Evolutionary conservation across 2,329 filamentous ascomycete genomes (phyloP).

Genomic region (Aspergillus tubingensis): DNA sequence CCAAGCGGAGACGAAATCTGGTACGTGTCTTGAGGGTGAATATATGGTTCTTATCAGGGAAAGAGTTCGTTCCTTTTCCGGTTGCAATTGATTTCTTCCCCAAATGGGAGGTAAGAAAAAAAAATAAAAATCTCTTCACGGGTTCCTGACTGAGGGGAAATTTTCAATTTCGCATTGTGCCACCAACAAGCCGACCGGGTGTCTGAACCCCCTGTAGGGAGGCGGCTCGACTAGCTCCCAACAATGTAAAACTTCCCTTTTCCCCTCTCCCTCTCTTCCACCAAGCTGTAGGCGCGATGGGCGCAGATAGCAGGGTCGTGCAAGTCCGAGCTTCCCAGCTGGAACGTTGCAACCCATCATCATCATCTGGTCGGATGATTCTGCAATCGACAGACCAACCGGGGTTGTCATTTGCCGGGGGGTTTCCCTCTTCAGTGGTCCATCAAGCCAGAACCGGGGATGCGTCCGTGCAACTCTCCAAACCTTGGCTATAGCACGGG

Average conservation of each 20-base stretch:
- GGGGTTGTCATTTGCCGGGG: conserved; percentile 14
- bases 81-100: neutral
- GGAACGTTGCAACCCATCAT: conserved; percentile 10
- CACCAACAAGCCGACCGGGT: neutral
- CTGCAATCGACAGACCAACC: conserved; percentile 14
- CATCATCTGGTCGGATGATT: conserved; percentile 18
- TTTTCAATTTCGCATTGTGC: neutral
- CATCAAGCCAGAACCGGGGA: conserved; percentile 6
- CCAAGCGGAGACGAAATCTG: conserved; percentile 1
- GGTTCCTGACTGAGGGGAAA: neutral
- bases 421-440: neutral
- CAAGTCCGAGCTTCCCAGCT: neutral
- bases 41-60: neutral
- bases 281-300: neutral
- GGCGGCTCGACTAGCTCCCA: neutral
- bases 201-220: neutral
- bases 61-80: neutral
- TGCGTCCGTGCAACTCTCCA: conserved; percentile 15
- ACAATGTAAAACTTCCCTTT: neutral
- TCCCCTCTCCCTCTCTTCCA: neutral
- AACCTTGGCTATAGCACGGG: neutral
- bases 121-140: neutral
- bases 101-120: too few species aligned
- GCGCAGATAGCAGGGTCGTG: neutral
- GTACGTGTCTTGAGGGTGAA: neutral